A percentile compares a stretch with the other conserved stretches of the same genome.
Conservation (phyloP, 75 land plant genomes). For the Selaginella moellendorffii region DNA sequence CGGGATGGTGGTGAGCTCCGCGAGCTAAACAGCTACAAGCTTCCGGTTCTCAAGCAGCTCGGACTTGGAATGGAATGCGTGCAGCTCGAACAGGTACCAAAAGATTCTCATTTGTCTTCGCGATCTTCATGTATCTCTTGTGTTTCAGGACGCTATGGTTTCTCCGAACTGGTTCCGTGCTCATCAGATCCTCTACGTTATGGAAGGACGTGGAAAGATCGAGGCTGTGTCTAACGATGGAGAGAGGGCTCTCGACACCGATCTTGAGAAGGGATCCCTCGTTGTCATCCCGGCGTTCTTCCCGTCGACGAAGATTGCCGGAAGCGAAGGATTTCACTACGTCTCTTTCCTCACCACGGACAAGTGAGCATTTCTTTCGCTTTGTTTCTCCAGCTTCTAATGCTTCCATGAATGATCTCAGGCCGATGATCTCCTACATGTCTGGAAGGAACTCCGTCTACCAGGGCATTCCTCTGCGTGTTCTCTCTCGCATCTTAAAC, state of each 20-base stretch:
- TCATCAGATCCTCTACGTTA: constrained; percentile 2
- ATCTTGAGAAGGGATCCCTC: background rate
- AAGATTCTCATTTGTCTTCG: background rate
- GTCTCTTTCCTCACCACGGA: background rate
- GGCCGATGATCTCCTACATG: too few species aligned
- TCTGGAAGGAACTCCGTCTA: too few species aligned
- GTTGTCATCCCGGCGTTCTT: background rate
- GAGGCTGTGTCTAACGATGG: constrained; percentile 3
- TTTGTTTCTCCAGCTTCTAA: too few species aligned
- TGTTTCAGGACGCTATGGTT: constrained; percentile 5
- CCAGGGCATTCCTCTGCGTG: too few species aligned
- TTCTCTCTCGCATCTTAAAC: too few species aligned
- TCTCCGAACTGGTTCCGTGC: constrained; percentile 4
- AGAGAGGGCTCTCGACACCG: background rate
- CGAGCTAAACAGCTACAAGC: constrained; percentile 2
- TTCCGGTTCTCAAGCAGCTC: constrained; percentile 1
- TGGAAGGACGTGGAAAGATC: background rate
- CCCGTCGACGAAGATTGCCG: constrained; percentile 3
- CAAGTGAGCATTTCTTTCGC: too few species aligned
- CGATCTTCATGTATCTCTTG: background rate
- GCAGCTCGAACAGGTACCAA: constrained; percentile 9
- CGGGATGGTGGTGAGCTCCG: background rate
- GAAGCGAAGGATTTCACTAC: background rate
- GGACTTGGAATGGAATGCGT: background rate
- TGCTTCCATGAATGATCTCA: too few species aligned